These are phyloP conservation scores for Yarrowia osloensis DNA, from an alignment of 805 yeast species.

Conservation along the genomic window DNA sequence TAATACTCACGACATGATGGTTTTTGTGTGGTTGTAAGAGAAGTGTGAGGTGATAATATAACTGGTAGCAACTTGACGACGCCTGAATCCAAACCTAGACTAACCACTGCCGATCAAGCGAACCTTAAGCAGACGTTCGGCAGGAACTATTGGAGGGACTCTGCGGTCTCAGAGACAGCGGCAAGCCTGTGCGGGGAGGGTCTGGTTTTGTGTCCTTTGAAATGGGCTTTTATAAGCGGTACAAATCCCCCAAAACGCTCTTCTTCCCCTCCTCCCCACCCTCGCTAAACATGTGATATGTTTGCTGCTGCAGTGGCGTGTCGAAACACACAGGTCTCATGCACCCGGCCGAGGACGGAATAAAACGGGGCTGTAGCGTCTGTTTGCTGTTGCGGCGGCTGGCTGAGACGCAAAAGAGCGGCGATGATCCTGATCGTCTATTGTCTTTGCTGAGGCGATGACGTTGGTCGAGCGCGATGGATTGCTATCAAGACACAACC, in stretches of 20 bases:
- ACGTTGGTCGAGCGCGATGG: too few relatives aligned
- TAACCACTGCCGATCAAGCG: constrained; percentile 9
- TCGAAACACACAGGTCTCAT: neutral
- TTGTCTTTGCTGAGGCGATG: neutral
- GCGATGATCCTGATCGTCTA: constrained; percentile 1
- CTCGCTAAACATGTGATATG: constrained; percentile 26
- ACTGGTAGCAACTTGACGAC: constrained; percentile 30
- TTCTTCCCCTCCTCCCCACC: neutral
- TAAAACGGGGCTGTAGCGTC: neutral
- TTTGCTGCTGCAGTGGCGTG: constrained; percentile 29
- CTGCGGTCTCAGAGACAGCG: too few relatives aligned
- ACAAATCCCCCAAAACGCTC: too few relatives aligned
- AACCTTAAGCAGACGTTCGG: neutral
- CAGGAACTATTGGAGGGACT: neutral
- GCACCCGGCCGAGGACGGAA: constrained; percentile 13
- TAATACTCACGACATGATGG: constrained; percentile 22
- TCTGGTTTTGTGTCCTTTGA: neutral
- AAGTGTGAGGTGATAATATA: constrained; percentile 17
- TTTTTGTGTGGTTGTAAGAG: neutral
- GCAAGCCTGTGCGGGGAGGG: neutral
- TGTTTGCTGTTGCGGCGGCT: constrained; percentile 6
- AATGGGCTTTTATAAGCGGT: too few relatives aligned
- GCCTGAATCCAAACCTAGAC: constrained; percentile 24
- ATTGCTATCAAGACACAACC: too few relatives aligned
- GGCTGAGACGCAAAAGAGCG: neutral